Percentiles rank a stretch among this genome's conserved stretches.
Evolutionary conservation across 345 rosid species (phyloP).

Genomic region (Camelina sativa): DNA sequence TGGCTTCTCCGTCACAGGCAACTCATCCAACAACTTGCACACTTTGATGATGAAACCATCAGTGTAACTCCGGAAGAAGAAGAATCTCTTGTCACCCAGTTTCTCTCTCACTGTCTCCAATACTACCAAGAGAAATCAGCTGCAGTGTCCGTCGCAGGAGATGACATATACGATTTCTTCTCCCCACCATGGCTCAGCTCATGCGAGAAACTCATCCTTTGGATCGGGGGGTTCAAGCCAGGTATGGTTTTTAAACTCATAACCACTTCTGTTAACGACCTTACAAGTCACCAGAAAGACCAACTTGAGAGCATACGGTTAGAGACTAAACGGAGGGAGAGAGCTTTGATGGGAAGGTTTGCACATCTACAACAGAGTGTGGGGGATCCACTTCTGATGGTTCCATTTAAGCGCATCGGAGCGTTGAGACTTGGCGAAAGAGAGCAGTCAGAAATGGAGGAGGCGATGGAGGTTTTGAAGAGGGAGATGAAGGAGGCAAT

Average conservation of each 20-base stretch:
- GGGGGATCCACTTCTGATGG: constrained; percentile 18
- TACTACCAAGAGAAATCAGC: constrained; percentile 5
- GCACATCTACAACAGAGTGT: constrained; percentile 17
- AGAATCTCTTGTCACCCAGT: background rate
- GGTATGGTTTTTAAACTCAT: constrained; percentile 6
- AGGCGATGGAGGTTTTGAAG: constrained; percentile 18
- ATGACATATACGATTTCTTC: background rate
- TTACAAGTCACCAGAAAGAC: background rate
- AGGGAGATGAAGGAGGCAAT: background rate
- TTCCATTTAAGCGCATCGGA: background rate
- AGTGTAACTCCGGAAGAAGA: background rate
- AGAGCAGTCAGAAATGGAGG: background rate
- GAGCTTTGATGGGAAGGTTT: background rate
- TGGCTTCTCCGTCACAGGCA: background rate
- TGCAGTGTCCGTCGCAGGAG: background rate
- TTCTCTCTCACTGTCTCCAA: constrained; percentile 6
- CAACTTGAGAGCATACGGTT: background rate
- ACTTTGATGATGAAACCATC: background rate
- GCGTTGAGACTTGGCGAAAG: background rate
- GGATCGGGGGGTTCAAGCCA: background rate
- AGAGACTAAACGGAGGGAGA: constrained; percentile 5
- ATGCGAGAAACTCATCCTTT: background rate
- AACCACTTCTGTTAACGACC: background rate
- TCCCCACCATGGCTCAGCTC: constrained; percentile 8
- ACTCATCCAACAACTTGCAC: background rate